A percentile compares a stretch with the other conserved stretches of the same genome.
Conservation (phyloP, 176 grass and related monocot species). For the Sorghum bicolor region DNA sequence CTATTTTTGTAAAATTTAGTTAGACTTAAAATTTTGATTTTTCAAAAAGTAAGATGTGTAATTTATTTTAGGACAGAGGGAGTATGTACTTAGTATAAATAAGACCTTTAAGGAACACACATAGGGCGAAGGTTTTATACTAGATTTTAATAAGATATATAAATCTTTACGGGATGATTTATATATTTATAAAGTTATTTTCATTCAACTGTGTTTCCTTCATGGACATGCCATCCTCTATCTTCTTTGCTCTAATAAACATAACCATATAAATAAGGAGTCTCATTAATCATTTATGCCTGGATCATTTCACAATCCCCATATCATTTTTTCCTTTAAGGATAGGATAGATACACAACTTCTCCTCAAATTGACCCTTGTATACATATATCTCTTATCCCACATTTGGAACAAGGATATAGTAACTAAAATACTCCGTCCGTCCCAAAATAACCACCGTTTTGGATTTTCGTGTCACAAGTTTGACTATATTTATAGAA, state of each 20-base stretch:
- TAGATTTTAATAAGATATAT: too few relatives aligned
- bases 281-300: background rate
- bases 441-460: too few relatives aligned
- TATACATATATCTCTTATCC: background rate
- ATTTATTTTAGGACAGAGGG: background rate
- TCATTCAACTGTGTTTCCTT: background rate
- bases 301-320: background rate
- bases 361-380: background rate
- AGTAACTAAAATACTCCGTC: background rate
- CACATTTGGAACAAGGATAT: background rate
- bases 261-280: background rate
- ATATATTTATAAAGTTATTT: background rate
- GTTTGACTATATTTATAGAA: too few relatives aligned
- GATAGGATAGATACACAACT: background rate
- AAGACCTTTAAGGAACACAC: background rate
- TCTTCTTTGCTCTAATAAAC: background rate
- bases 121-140: background rate
- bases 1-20: too few relatives aligned
- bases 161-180: background rate
- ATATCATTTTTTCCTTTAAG: background rate
- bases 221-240: background rate
- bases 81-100: background rate
- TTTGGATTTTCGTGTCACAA: too few relatives aligned
- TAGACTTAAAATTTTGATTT: background rate
- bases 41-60: background rate